These are phyloP conservation scores for Cryptococcus amylolentus DNA, from an alignment of 1,284 basidiomycete genomes.

Conservation along the genomic window DNA sequence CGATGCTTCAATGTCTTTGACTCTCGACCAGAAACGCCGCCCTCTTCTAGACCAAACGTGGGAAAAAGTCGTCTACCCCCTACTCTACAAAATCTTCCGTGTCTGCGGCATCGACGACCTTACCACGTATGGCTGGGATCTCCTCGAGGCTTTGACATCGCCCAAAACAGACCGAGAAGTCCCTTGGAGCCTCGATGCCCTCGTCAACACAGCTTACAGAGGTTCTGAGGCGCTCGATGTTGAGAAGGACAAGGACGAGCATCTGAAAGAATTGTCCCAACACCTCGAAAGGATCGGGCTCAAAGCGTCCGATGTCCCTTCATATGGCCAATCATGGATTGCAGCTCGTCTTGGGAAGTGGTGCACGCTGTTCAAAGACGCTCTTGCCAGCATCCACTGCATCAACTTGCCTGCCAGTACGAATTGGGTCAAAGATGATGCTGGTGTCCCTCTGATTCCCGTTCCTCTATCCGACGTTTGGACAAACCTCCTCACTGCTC, in stretches of 20 bases:
- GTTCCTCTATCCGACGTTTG: conserved; percentile 28
- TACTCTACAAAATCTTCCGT: conserved; percentile 26
- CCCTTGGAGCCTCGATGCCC: conserved; percentile 26
- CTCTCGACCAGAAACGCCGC: conserved; percentile 22
- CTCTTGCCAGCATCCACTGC: conserved; percentile 30
- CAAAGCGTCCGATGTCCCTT: conserved; percentile 30
- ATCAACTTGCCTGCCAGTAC: conserved; percentile 19
- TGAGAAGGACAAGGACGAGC: conserved; percentile 19
- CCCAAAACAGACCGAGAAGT: neutral
- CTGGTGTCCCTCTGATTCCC: conserved; percentile 26
- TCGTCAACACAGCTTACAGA: conserved; percentile 30
- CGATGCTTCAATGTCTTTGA: conserved; percentile 14
- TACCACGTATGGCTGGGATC: conserved; percentile 37
- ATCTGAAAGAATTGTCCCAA: conserved; percentile 8
- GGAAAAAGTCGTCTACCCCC: conserved; percentile 35
- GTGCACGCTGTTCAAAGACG: conserved; percentile 31
- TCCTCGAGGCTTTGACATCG: conserved; percentile 37
- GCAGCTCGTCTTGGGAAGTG: conserved; percentile 33
- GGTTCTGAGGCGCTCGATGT: conserved; percentile 23
- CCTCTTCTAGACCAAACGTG: conserved; percentile 34
- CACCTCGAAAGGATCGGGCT: conserved; percentile 26
- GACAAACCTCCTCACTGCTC: conserved; percentile 34
- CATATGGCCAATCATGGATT: conserved; percentile 38
- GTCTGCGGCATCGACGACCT: conserved; percentile 39
- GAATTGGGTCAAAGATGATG: conserved; percentile 23